These are phyloP conservation scores for Boletus sensibilis DNA, from an alignment of 768 basidiomycete species.

Conservation along the genomic window DNA sequence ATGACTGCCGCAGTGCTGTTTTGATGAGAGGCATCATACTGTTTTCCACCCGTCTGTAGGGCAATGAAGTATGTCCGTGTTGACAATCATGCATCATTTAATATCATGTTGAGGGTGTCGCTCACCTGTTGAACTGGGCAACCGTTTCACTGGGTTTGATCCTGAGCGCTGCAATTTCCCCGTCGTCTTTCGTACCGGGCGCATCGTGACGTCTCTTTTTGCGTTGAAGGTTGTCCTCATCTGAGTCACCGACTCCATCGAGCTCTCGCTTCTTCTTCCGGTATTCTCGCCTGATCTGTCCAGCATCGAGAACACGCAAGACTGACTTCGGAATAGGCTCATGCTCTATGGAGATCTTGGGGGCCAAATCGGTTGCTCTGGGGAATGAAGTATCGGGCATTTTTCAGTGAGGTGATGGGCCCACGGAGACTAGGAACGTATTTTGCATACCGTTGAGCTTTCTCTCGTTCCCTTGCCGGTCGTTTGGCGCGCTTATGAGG, in stretches of 20 bases:
- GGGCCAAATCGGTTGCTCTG: conserved; percentile 54
- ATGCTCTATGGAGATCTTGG: conserved; percentile 41
- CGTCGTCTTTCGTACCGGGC: conserved; percentile 15
- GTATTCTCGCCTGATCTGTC: conserved; percentile 54
- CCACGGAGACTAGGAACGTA: background rate
- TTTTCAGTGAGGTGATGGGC: background rate
- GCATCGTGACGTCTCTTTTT: conserved; percentile 33
- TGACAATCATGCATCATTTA: conserved; percentile 6
- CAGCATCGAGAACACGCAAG: conserved; percentile 63
- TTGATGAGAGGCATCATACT: conserved; percentile 65
- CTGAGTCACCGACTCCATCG: conserved; percentile 25
- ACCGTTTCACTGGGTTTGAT: conserved; percentile 72
- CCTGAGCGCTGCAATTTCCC: conserved; percentile 32
- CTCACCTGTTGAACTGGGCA: conserved; percentile 73
- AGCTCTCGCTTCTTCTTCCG: conserved; percentile 44
- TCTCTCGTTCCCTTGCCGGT: conserved; percentile 44
- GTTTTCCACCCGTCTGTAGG: conserved; percentile 66
- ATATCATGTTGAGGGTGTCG: conserved; percentile 13
- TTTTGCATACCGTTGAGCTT: conserved; percentile 41
- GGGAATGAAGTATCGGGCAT: background rate
- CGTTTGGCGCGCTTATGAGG: conserved; percentile 67
- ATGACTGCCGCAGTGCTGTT: conserved; percentile 57
- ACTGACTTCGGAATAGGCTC: conserved; percentile 73
- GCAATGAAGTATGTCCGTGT: conserved; percentile 4
- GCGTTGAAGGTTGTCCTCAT: conserved; percentile 25